A percentile compares a stretch with the other conserved stretches of the same genome.
Evolutionary conservation across 129 eudicot genomes (phyloP).

Genomic region (Flaveria ramosissima): DNA sequence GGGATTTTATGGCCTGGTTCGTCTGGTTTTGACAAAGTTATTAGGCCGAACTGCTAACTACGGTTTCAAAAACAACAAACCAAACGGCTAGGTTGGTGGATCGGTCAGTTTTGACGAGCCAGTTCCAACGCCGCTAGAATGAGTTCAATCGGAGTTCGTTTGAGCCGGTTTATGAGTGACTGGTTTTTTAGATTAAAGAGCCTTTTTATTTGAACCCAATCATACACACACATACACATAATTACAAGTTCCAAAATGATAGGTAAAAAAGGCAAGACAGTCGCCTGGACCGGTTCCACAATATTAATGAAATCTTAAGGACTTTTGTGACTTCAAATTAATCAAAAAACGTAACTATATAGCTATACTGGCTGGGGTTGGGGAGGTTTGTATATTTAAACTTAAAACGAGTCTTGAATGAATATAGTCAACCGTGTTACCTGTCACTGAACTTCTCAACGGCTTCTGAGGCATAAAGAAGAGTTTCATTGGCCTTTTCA

Average conservation of each 20-base stretch:
- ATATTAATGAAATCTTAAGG: not conserved
- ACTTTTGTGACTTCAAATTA: not conserved
- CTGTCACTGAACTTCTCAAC: slow-evolving; percentile 90
- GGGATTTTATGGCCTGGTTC: not conserved
- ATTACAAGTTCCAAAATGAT: not conserved
- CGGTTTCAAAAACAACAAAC: not conserved
- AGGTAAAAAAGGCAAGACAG: not conserved
- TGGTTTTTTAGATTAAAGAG: no score
- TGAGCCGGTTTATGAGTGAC: no score
- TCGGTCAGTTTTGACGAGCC: no score
- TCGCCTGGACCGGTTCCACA: not conserved
- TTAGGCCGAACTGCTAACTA: not conserved
- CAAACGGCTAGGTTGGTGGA: no score
- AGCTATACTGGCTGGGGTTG: not conserved
- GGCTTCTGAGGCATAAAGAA: slow-evolving; percentile 96
- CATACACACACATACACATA: no score
- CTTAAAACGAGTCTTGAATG: not conserved
- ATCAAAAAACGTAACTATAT: not conserved
- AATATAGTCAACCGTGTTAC: slow-evolving; percentile 38
- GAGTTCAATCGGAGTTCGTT: no score
- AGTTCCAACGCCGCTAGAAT: no score
- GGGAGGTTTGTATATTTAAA: not conserved
- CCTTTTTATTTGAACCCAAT: no score
- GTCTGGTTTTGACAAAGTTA: not conserved
- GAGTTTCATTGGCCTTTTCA: slow-evolving; percentile 92